These are phyloP conservation scores for Leucoagaricus sp. DNA, from an alignment of 1,284 basidiomycete genomes.

Conservation along the genomic window DNA sequence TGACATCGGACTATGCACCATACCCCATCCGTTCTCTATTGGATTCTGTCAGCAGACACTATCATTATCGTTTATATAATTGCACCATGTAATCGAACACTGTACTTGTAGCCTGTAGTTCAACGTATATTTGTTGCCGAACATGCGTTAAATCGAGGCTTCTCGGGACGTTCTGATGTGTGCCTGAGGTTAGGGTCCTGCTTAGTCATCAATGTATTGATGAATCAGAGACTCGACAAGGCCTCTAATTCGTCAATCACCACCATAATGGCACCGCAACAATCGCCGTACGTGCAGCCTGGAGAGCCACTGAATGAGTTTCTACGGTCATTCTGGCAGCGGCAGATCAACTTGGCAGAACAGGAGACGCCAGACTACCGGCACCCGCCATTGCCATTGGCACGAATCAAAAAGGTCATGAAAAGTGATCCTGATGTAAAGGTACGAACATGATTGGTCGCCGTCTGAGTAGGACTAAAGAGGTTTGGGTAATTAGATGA, in stretches of 20 bases:
- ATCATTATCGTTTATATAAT: conserved; percentile 4
- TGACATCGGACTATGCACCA: conserved; percentile 2
- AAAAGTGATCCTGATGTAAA: conserved; percentile 97
- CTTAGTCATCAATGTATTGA: conserved; percentile 6
- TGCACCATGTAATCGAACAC: not conserved
- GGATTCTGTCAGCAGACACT: not conserved
- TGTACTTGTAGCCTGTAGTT: conserved; percentile 6
- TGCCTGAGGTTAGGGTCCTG: not conserved
- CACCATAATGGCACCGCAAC: conserved; percentile 16
- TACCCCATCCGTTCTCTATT: not conserved
- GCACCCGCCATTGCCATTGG: conserved; percentile 85
- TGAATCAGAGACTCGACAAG: not conserved
- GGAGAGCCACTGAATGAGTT: conserved; percentile 80
- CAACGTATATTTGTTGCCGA: no score
- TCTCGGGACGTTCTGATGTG: not conserved
- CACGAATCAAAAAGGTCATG: conserved; percentile 97
- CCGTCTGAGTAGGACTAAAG: conserved; percentile 6
- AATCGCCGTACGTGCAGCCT: conserved; percentile 57
- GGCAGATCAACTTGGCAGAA: conserved; percentile 79
- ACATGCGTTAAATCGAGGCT: no score
- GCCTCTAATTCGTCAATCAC: not conserved
- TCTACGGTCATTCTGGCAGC: conserved; percentile 80
- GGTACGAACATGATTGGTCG: conserved; percentile 46
- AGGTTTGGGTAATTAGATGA: conserved; percentile 66
- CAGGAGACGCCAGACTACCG: conserved; percentile 83